Evolutionary conservation across 768 basidiomycete species (phyloP), one percentile per base, ranked within the genome.

Genomic region (Amanita exitialis): DNA sequence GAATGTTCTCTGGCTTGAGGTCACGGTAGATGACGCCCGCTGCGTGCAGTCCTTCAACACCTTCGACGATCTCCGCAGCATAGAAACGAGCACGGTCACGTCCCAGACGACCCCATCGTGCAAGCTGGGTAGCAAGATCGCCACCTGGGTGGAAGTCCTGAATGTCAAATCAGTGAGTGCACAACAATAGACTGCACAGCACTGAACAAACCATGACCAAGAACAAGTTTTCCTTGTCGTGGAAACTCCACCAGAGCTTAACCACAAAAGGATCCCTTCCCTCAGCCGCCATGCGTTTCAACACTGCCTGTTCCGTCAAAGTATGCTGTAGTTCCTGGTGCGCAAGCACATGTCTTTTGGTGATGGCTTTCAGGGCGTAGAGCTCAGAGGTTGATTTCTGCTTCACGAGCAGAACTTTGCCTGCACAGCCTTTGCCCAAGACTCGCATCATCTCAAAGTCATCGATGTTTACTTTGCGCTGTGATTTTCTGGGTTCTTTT

Each of bases 391-490:
- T 80, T 18, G 69, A 68, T 69, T 86, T 87, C 60, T 95, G 83
- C 58, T 81, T 79, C 44, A 97, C 95, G 49, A 98, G 79, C 36
- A 98, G 69, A 15, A 97, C 95, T 66, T 97, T 96, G 44, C 95
- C 96, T 3, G 96, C 95, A 61, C 94, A 97, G 1, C 96, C 96
- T 68, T 93, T 96, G 15, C 96, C 96, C 10, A 99, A 71, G 28
- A 98, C 95, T 13, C 91, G 80, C 76, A 97, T 83, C 81, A 98
- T 90, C 70, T 98, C 92, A 64, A 99, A 99, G 69, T 97, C 93
- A 57, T 90, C 79, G 53, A 98, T 77, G 39, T 73, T 70, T 30
- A 91, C 86, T 66, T 91, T 90, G 48, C 80, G 76, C 51, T 78
- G 83, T 59, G 79, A 78, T 60, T 76, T 78, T 64, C 65, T 73